Conservation (phyloP, 192 early-diverging fungal genomes). For the Backusella liffmaniae region DNA sequence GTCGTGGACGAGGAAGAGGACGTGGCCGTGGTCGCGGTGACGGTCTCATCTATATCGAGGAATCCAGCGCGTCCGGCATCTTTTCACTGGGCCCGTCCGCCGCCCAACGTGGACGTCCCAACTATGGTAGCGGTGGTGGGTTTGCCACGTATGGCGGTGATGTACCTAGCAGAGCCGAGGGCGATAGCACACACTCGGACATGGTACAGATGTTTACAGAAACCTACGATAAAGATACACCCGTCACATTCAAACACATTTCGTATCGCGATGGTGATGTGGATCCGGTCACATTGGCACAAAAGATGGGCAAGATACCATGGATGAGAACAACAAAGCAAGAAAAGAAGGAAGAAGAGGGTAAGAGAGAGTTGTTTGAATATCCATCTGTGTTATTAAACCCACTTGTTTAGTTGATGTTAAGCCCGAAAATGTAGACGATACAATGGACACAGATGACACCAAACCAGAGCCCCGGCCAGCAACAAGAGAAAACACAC, state of each 20-base stretch:
- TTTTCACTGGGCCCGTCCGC: constrained; percentile 51
- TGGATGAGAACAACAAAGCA: constrained; percentile 9
- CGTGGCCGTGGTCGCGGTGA: constrained; percentile 40
- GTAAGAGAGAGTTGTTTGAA: not conserved
- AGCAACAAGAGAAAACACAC: not conserved
- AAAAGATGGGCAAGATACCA: not conserved
- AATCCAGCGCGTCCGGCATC: constrained; percentile 46
- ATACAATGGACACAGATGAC: not conserved
- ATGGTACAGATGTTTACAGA: constrained; percentile 17
- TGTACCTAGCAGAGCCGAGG: not conserved
- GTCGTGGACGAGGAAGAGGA: constrained; percentile 31
- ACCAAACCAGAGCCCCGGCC: not conserved
- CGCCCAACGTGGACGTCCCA: not conserved
- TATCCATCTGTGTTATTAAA: too few species aligned
- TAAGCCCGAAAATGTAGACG: not conserved
- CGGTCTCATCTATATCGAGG: constrained; percentile 13
- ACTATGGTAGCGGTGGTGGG: constrained; percentile 9
- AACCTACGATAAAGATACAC: not conserved
- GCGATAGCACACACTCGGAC: constrained; percentile 20
- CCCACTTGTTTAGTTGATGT: not conserved
- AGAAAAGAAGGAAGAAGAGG: not conserved
- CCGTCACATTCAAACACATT: constrained; percentile 18
- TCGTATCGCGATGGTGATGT: constrained; percentile 22
- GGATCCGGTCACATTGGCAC: constrained; percentile 21
- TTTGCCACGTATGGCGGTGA: constrained; percentile 24